These are phyloP conservation scores for Mallotus japonicus DNA, from an alignment of 441 rosid genomes.

Conservation along the genomic window DNA sequence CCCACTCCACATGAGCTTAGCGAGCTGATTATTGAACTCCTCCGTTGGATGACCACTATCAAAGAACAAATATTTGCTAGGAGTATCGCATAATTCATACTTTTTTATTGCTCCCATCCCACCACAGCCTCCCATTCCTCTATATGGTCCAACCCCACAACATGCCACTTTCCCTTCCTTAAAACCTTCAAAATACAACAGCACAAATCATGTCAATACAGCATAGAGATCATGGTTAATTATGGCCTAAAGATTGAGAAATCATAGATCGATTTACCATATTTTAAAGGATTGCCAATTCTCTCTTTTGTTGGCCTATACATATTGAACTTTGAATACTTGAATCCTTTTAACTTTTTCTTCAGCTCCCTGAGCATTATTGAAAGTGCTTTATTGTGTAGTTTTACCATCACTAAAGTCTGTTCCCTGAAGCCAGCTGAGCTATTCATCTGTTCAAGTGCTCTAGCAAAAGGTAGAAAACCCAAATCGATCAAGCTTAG, in stretches of 20 bases:
- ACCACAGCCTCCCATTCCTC: slow-evolving; percentile 15
- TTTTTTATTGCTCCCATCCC: not conserved
- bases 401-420: slow-evolving; percentile 17
- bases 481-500: not conserved
- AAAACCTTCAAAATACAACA: slow-evolving; percentile 12
- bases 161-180: slow-evolving; percentile 19
- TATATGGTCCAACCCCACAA: slow-evolving; percentile 20
- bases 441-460: slow-evolving; percentile 6
- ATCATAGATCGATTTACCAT: slow-evolving; percentile 24
- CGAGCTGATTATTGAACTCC: not conserved
- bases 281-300: slow-evolving; percentile 34
- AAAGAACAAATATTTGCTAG: slow-evolving; percentile 17
- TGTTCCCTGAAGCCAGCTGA: slow-evolving; percentile 27
- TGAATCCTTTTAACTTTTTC: slow-evolving; percentile 26
- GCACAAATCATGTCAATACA: no score
- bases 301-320: slow-evolving; percentile 16
- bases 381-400: slow-evolving; percentile 31
- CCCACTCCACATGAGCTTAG: slow-evolving; percentile 17
- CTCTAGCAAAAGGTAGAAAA: slow-evolving; percentile 18
- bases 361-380: slow-evolving; percentile 25
- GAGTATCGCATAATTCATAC: slow-evolving; percentile 14
- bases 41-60: slow-evolving; percentile 13
- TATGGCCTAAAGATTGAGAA: no score
- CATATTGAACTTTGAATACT: slow-evolving; percentile 33
- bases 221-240: no score